Conservation (phyloP, 768 basidiomycete genomes). For the Suillus plorans region DNA sequence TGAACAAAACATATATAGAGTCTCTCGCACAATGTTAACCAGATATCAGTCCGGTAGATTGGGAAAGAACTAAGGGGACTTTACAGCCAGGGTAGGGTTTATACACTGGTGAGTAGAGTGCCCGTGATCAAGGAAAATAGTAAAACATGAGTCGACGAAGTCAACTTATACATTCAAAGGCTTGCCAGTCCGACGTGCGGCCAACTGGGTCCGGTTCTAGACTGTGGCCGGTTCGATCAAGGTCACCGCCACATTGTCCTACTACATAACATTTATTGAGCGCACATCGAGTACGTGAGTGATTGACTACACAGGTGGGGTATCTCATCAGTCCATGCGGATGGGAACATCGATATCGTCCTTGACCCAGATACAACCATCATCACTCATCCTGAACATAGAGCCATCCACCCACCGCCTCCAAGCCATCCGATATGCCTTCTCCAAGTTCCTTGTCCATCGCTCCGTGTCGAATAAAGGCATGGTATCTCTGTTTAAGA, state of each 20-base stretch:
- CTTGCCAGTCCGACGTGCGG: too few relatives aligned
- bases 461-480: constrained; percentile 49
- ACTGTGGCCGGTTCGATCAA: too few relatives aligned
- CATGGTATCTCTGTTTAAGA: constrained; percentile 38
- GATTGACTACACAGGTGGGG: background rate
- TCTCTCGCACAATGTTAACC: too few relatives aligned
- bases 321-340: background rate
- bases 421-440: constrained; percentile 44
- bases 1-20: too few relatives aligned
- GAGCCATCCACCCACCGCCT: constrained; percentile 46
- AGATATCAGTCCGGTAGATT: too few relatives aligned
- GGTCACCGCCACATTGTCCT: background rate
- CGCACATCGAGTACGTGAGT: background rate
- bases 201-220: too few relatives aligned
- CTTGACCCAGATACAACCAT: constrained; percentile 29
- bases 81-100: too few relatives aligned
- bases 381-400: constrained; percentile 32
- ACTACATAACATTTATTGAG: background rate
- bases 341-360: constrained; percentile 27
- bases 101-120: too few relatives aligned
- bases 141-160: too few relatives aligned
- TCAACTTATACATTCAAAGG: too few relatives aligned
- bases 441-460: constrained; percentile 50
- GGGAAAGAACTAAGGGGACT: too few relatives aligned
- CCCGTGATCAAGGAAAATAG: too few relatives aligned